These are phyloP conservation scores for Cutaneotrichosporon daszewskae DNA, from an alignment of 1,284 basidiomycete genomes.

Conservation along the genomic window DNA sequence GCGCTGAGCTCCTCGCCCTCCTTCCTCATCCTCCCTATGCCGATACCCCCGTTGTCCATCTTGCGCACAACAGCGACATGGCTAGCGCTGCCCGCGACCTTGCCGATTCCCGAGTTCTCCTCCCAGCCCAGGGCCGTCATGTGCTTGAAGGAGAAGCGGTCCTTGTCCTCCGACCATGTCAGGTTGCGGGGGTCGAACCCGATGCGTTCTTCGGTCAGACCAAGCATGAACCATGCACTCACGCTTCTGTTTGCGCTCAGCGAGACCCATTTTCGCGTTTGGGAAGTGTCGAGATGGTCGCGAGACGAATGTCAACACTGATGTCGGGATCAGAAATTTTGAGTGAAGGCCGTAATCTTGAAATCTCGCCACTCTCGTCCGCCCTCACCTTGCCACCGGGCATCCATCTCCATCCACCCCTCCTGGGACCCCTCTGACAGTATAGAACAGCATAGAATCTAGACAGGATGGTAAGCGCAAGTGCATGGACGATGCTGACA, in stretches of 20 bases:
- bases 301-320: slow-evolving; percentile 5
- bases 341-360: background rate
- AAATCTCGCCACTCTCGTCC: background rate
- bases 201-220: slow-evolving; percentile 36
- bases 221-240: slow-evolving; percentile 3
- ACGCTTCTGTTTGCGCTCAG: slow-evolving; percentile 48
- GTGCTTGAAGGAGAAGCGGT: slow-evolving; percentile 48
- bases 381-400: slow-evolving; percentile 10
- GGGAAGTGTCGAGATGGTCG: slow-evolving; percentile 1
- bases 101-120: slow-evolving; percentile 40
- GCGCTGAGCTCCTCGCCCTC: slow-evolving; percentile 42
- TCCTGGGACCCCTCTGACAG: background rate
- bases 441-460: background rate
- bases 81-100: slow-evolving; percentile 39
- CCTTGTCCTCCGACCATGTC: slow-evolving; percentile 46
- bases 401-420: slow-evolving; percentile 4
- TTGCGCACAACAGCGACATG: slow-evolving; percentile 47
- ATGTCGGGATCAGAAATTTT: slow-evolving; percentile 22
- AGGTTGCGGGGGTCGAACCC: slow-evolving; percentile 48
- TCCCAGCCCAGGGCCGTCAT: slow-evolving; percentile 47
- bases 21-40: slow-evolving; percentile 41
- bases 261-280: slow-evolving; percentile 42
- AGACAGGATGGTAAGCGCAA: slow-evolving; percentile 22
- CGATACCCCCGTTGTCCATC: slow-evolving; percentile 47
- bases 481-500: slow-evolving; percentile 6